phyloP scores from a whole-genome alignment of 176 grass and related monocot genomes.

The Rhynchospora pubera region DNA sequence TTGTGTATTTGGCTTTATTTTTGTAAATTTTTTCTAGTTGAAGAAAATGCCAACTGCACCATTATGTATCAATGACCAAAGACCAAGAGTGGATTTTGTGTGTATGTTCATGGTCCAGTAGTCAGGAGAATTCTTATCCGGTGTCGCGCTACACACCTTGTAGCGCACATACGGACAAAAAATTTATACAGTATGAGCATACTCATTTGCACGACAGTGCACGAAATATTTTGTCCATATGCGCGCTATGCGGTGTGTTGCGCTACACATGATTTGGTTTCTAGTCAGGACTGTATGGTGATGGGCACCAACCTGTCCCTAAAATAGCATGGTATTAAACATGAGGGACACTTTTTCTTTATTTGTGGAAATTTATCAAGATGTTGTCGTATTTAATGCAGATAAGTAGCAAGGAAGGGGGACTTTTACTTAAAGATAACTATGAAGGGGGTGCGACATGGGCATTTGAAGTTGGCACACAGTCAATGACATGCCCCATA shows the following conservation, averaged over 20 bases:
- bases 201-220: no score
- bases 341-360: background rate
- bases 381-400: constrained; percentile 17
- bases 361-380: background rate
- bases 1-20: background rate
- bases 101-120: background rate
- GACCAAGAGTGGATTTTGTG: background rate
- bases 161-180: no score
- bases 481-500: constrained; percentile 52
- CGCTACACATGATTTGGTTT: no score
- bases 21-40: background rate
- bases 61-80: background rate
- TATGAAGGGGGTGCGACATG: constrained; percentile 61
- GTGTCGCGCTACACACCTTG: no score
- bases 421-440: constrained; percentile 55
- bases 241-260: no score
- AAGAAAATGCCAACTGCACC: background rate
- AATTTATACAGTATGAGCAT: no score
- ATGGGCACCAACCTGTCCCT: background rate
- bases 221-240: no score
- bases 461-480: constrained; percentile 63
- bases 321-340: background rate
- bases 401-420: constrained; percentile 42
- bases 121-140: no score
- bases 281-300: background rate